Conservation (phyloP, 805 yeast genomes). For the Cyberlindnera xylosilytica region DNA sequence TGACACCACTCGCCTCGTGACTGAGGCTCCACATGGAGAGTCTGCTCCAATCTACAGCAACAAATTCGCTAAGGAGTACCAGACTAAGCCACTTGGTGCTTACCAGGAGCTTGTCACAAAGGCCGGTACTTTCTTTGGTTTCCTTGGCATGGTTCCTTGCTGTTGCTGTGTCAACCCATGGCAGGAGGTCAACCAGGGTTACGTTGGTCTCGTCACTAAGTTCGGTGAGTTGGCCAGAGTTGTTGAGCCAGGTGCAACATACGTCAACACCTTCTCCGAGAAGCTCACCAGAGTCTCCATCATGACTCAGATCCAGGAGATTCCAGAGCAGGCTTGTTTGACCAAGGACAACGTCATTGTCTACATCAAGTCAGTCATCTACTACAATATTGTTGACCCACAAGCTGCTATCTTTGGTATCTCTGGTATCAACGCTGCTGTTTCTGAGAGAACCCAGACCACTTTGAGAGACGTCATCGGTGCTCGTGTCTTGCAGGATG, state of each 20-base stretch:
- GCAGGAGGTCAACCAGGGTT: constrained; percentile 58
- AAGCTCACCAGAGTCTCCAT: constrained; percentile 47
- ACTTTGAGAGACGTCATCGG: constrained; percentile 73
- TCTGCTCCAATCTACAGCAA: constrained; percentile 7
- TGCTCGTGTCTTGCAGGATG: constrained; percentile 61
- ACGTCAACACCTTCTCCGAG: constrained; percentile 65
- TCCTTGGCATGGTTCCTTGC: constrained; percentile 34
- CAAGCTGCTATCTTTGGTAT: constrained; percentile 62
- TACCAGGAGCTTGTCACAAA: constrained; percentile 40
- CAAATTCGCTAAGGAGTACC: constrained; percentile 38
- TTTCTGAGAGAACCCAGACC: constrained; percentile 67
- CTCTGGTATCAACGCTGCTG: constrained; percentile 49
- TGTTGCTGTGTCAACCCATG: constrained; percentile 56
- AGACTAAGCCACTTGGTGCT: constrained; percentile 37
- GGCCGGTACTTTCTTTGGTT: constrained; percentile 48
- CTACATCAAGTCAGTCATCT: constrained; percentile 60
- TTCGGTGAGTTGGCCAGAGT: constrained; percentile 64
- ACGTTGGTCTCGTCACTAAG: constrained; percentile 63
- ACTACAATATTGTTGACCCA: constrained; percentile 65
- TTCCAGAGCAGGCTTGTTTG: constrained; percentile 65
- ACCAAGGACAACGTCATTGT: constrained; percentile 70
- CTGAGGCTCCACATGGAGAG: background rate
- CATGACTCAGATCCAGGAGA: constrained; percentile 56
- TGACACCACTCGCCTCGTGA: background rate
- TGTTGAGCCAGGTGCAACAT: constrained; percentile 66